Conservation (phyloP, 2,329 filamentous ascomycete species). For the Aspergillus sp. region DNA sequence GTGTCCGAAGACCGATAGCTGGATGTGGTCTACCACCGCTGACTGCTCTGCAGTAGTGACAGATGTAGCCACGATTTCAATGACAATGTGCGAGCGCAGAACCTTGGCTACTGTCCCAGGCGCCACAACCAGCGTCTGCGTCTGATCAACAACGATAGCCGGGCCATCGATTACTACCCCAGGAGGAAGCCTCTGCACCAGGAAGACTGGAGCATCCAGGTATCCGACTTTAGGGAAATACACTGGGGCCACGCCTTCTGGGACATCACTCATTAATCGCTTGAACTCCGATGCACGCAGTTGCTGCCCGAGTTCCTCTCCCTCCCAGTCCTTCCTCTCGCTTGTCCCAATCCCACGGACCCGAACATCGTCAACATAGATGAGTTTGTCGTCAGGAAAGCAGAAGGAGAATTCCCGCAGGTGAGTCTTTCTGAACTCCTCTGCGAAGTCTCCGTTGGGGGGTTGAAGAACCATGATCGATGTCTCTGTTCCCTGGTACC, state of each 20-base stretch:
- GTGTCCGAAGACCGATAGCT: conserved; percentile 56
- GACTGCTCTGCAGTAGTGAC: conserved; percentile 17
- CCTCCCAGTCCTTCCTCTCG: conserved; percentile 62
- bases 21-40: conserved; percentile 49
- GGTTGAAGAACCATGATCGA: conserved; percentile 55
- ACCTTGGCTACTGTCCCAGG: conserved; percentile 74
- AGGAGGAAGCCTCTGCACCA: conserved; percentile 25
- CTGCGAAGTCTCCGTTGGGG: conserved; percentile 75
- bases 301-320: conserved; percentile 64
- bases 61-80: conserved; percentile 67
- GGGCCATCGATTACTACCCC: conserved; percentile 56
- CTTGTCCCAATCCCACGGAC: conserved; percentile 76
- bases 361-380: conserved; percentile 86
- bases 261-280: background rate
- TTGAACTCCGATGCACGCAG: conserved; percentile 46
- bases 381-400: conserved; percentile 65
- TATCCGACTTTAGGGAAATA: conserved; percentile 45
- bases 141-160: conserved; percentile 72
- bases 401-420: conserved; percentile 92
- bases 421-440: conserved; percentile 81
- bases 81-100: conserved; percentile 85
- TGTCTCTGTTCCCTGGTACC: conserved; percentile 53
- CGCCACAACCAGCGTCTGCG: conserved; percentile 86
- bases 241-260: conserved; percentile 44
- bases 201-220: conserved; percentile 37